Conservation (phyloP, 768 basidiomycete genomes). For the Coprinopsis cinerea region DNA sequence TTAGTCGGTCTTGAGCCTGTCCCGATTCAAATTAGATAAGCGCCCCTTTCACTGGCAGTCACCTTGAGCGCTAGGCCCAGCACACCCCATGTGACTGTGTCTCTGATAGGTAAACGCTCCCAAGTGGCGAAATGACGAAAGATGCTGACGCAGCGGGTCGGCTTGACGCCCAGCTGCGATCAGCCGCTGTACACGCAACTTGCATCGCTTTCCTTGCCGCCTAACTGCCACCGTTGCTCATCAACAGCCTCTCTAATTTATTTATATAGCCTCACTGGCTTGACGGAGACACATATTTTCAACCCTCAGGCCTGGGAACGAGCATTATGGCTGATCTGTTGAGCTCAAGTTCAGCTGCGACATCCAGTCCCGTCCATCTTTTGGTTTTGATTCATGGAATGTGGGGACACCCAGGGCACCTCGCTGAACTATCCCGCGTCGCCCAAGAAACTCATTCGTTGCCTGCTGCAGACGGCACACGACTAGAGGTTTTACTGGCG, state of each 20-base stretch:
- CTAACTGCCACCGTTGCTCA: background rate
- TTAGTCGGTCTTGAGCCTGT: too few species aligned
- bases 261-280: too few species aligned
- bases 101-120: too few species aligned
- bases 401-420: constrained; percentile 74
- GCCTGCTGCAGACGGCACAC: constrained; percentile 28
- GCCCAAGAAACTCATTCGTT: constrained; percentile 37
- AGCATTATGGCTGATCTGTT: too few species aligned
- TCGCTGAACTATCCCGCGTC: constrained; percentile 52
- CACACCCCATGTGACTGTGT: too few species aligned
- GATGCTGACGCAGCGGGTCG: background rate
- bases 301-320: too few species aligned
- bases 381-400: constrained; percentile 59
- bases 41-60: too few species aligned
- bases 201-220: background rate
- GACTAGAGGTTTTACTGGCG: constrained; percentile 58
- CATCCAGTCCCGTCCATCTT: constrained; percentile 31
- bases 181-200: background rate
- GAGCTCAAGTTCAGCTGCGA: background rate
- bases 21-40: too few species aligned
- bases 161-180: background rate
- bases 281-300: too few species aligned
- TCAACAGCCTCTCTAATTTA: background rate
- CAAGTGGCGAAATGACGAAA: background rate
- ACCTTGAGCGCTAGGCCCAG: too few species aligned